These are phyloP conservation scores for Hypoxylon sp. DNA, from an alignment of 2,329 filamentous ascomycete species.

Conservation along the genomic window DNA sequence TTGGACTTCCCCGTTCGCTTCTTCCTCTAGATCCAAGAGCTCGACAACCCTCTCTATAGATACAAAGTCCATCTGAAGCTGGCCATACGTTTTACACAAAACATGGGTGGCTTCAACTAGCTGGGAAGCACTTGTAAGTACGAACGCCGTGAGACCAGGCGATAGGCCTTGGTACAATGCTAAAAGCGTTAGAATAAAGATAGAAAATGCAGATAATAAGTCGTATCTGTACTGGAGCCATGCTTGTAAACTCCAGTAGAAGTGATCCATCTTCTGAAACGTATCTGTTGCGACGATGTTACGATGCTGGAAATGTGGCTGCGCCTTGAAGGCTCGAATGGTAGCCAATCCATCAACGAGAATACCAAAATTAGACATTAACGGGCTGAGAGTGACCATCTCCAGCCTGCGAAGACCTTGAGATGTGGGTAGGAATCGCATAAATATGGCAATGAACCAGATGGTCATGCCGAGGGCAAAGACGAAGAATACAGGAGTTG, in stretches of 20 bases:
- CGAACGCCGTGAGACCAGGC: slow-evolving; percentile 84
- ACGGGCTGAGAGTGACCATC: slow-evolving; percentile 87
- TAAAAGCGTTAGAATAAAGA: slow-evolving; percentile 77
- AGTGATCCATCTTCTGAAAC: slow-evolving; percentile 96
- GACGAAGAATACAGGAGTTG: slow-evolving; percentile 80
- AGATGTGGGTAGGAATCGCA: slow-evolving; percentile 82
- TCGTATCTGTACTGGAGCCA: slow-evolving; percentile 89
- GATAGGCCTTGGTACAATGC: slow-evolving; percentile 81
- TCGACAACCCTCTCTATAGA: slow-evolving; percentile 89
- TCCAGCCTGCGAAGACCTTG: slow-evolving; percentile 86
- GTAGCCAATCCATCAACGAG: slow-evolving; percentile 87
- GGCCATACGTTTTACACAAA: slow-evolving; percentile 83
- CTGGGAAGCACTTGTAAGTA: slow-evolving; percentile 76
- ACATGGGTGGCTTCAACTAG: slow-evolving; percentile 78
- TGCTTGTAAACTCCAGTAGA: slow-evolving; percentile 89
- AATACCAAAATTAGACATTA: slow-evolving; percentile 93
- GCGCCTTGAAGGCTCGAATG: slow-evolving; percentile 83
- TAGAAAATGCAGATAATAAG: slow-evolving; percentile 76
- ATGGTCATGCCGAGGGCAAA: slow-evolving; percentile 76
- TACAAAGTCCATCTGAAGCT: slow-evolving; percentile 91
- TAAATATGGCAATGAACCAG: slow-evolving; percentile 79
- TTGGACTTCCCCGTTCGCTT: slow-evolving; percentile 72
- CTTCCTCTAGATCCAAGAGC: slow-evolving; percentile 81
- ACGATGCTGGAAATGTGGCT: slow-evolving; percentile 81
- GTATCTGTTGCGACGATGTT: slow-evolving; percentile 85